These are phyloP conservation scores for Novymonas esmeraldas DNA, from an alignment of 208 protist genomes.

Conservation along the genomic window DNA sequence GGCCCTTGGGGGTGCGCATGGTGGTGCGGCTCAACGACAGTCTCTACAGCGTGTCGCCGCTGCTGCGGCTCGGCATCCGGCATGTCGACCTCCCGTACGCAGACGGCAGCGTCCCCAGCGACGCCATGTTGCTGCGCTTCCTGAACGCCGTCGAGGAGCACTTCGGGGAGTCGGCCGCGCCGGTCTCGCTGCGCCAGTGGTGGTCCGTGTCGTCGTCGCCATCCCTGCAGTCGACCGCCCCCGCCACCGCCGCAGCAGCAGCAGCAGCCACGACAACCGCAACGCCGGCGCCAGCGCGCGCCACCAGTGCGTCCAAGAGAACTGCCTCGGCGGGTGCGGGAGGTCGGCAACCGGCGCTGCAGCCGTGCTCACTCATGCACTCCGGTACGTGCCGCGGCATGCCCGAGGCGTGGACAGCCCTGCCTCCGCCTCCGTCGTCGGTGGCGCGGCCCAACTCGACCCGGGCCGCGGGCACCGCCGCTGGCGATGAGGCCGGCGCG, in stretches of 20 bases:
- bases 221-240: background rate
- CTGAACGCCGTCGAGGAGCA: constrained; percentile 80
- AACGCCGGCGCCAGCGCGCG: background rate
- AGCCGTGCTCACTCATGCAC: constrained; percentile 19
- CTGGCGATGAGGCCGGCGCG: background rate
- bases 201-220: constrained; percentile 18
- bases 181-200: constrained; percentile 25
- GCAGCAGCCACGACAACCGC: background rate
- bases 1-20: constrained; percentile 78
- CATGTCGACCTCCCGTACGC: constrained; percentile 94
- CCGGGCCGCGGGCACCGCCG: background rate
- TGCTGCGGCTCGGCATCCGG: constrained; percentile 87
- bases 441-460: background rate
- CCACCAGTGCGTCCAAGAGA: constrained; percentile 2
- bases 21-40: constrained; percentile 95
- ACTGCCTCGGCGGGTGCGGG: background rate
- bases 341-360: background rate
- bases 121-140: constrained; percentile 88
- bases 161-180: constrained; percentile 27
- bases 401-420: constrained; percentile 35
- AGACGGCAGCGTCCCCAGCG: constrained; percentile 91
- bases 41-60: constrained; percentile 87
- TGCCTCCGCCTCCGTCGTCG: background rate
- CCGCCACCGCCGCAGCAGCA: background rate
- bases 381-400: constrained; percentile 45